These are phyloP conservation scores for Somion occarium DNA, from an alignment of 1,284 basidiomycete genomes.

Conservation along the genomic window DNA sequence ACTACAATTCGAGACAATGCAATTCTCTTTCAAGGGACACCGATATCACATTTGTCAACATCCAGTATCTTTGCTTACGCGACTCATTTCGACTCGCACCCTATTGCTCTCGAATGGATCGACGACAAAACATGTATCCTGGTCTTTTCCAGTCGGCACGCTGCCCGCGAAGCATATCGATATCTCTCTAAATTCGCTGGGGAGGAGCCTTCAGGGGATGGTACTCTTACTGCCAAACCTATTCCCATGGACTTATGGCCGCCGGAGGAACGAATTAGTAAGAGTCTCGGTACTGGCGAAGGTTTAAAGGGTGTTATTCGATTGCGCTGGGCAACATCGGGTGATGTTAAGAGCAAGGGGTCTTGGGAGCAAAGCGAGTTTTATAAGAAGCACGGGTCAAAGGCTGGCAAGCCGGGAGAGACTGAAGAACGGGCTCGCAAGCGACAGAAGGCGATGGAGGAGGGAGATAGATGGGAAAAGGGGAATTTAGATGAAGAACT, in stretches of 20 bases:
- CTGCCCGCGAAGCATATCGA: slow-evolving; percentile 48
- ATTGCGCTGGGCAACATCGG: slow-evolving; percentile 66
- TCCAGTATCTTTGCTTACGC: slow-evolving; percentile 71
- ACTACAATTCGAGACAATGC: slow-evolving; percentile 56
- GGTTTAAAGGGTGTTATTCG: slow-evolving; percentile 57
- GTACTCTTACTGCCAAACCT: slow-evolving; percentile 55
- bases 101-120: slow-evolving; percentile 73
- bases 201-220: slow-evolving; percentile 51
- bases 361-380: slow-evolving; percentile 67
- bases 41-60: slow-evolving; percentile 67
- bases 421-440: slow-evolving; percentile 29
- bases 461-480: slow-evolving; percentile 28
- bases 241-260: slow-evolving; percentile 72
- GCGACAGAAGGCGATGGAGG: slow-evolving; percentile 30
- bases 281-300: slow-evolving; percentile 57
- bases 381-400: slow-evolving; percentile 64
- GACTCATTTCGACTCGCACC: slow-evolving; percentile 63
- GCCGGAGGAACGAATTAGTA: slow-evolving; percentile 69
- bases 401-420: slow-evolving; percentile 52
- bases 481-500: slow-evolving; percentile 53
- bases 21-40: slow-evolving; percentile 61
- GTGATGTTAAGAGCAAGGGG: slow-evolving; percentile 71
- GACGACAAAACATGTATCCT: slow-evolving; percentile 75
- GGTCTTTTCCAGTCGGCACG: slow-evolving; percentile 54
- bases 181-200: slow-evolving; percentile 44